Conservation (phyloP, 1,139 yeast genomes). For the Kluyveromyces marxianus region DNA sequence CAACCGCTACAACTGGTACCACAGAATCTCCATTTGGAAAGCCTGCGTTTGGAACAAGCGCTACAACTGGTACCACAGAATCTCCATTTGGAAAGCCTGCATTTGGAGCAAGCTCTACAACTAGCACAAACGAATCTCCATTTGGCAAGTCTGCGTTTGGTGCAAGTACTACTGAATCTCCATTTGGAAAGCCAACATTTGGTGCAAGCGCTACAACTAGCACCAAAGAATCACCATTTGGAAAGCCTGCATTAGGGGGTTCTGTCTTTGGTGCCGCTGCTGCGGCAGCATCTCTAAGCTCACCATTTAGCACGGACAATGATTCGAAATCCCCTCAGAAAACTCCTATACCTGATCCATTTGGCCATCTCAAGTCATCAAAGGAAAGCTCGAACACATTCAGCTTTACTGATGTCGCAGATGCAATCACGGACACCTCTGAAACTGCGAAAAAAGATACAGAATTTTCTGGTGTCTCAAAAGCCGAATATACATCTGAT, state of each 20-base stretch:
- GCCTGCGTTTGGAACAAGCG: constrained; percentile 1
- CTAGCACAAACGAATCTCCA: constrained; percentile 7
- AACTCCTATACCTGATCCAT: not conserved
- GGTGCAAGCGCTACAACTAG: not conserved
- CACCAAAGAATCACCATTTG: constrained; percentile 5
- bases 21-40: constrained; percentile 5
- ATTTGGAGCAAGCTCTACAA: not conserved
- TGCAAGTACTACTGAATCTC: not conserved
- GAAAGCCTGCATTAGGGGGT: constrained; percentile 7
- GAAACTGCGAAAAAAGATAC: not conserved
- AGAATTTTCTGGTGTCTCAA: not conserved
- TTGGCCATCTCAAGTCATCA: not conserved
- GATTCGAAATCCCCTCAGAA: not conserved
- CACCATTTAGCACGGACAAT: not conserved
- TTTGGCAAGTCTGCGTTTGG: constrained; percentile 24
- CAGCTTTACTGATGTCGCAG: not conserved
- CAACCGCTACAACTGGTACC: not conserved
- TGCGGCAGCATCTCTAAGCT: not conserved
- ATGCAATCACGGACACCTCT: not conserved
- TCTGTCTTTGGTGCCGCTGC: not conserved
- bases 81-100: constrained; percentile 8
- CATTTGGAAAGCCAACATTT: constrained; percentile 4
- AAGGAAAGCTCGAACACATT: not conserved
- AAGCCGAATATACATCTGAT: not conserved
- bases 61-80: not conserved